These are phyloP conservation scores for Hygrophoropsis aurantiaca DNA, from an alignment of 768 basidiomycete species.

Conservation along the genomic window DNA sequence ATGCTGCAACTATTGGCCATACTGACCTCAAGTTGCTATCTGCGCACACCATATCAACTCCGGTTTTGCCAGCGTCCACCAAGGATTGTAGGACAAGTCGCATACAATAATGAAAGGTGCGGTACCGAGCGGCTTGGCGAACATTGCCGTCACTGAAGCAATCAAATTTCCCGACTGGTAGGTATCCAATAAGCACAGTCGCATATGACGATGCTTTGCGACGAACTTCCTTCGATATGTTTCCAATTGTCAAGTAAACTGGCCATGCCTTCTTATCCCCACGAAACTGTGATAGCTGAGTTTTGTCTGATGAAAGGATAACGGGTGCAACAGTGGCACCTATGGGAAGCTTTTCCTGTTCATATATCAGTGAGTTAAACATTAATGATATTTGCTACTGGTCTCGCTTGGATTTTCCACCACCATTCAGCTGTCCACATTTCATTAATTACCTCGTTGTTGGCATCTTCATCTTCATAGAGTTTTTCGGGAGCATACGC, in stretches of 20 bases:
- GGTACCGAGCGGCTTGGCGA: constrained; percentile 9
- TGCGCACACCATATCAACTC: constrained; percentile 5
- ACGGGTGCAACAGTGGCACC: constrained; percentile 15
- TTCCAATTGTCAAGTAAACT: too few relatives aligned
- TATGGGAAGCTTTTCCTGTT: constrained; percentile 2
- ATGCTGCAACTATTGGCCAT: constrained; percentile 5
- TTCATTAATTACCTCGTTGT: constrained; percentile 15
- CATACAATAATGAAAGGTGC: constrained; percentile 34
- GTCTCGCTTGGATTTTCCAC: constrained; percentile 14
- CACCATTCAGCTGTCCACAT: constrained; percentile 14
- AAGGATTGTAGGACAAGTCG: constrained; percentile 5
- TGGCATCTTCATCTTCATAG: constrained; percentile 5
- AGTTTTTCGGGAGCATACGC: neutral
- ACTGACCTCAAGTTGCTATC: constrained; percentile 10
- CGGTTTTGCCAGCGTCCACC: constrained; percentile 6
- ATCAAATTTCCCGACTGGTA: constrained; percentile 27
- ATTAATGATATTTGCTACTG: too few relatives aligned
- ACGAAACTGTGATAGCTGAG: too few relatives aligned
- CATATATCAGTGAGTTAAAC: too few relatives aligned
- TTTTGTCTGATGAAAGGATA: too few relatives aligned
- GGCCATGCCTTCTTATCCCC: too few relatives aligned
- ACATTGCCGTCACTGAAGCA: constrained; percentile 11
- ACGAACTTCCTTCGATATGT: constrained; percentile 13
- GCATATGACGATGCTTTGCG: constrained; percentile 8
- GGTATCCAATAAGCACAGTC: constrained; percentile 15